phyloP scores from a whole-genome alignment of 805 yeast species.

The Priceomyces medius region DNA sequence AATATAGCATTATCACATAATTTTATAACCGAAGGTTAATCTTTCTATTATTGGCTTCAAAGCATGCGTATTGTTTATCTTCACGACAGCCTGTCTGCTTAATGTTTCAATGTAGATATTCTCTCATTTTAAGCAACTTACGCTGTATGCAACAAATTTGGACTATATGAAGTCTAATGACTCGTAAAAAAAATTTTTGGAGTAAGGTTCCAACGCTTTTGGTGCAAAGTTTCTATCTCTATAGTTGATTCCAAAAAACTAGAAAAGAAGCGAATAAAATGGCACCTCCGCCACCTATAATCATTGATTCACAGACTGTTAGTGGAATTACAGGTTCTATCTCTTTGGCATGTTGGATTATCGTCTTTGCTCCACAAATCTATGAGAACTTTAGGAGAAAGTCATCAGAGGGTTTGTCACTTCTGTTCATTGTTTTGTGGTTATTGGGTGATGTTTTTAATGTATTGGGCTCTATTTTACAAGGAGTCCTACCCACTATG shows the following conservation, averaged over 20 bases:
- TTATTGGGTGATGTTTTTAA: conserved; percentile 91
- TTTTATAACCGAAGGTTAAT: too few relatives aligned
- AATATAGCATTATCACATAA: too few relatives aligned
- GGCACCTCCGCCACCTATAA: conserved; percentile 68
- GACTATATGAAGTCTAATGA: background rate
- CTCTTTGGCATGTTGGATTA: conserved; percentile 96
- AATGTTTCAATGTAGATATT: too few relatives aligned
- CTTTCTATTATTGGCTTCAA: too few relatives aligned
- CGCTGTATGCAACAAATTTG: background rate
- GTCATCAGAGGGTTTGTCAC: conserved; percentile 86
- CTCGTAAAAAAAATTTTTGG: background rate
- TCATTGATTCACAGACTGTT: conserved; percentile 65
- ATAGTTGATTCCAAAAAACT: background rate
- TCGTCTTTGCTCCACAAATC: conserved; percentile 95
- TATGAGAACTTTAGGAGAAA: conserved; percentile 86
- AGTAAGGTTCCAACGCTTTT: background rate
- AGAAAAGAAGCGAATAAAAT: conserved; percentile 12
- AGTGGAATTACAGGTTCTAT: conserved; percentile 84
- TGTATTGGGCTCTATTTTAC: conserved; percentile 85
- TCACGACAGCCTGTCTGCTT: too few relatives aligned
- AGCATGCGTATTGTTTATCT: too few relatives aligned
- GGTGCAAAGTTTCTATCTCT: background rate
- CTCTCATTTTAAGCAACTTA: too few relatives aligned
- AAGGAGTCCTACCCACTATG: conserved; percentile 93
- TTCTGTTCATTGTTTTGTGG: conserved; percentile 87